Base-by-base conservation (phyloP, 108 stramenopile genomes). In the Thalassiosira profunda region DNA sequence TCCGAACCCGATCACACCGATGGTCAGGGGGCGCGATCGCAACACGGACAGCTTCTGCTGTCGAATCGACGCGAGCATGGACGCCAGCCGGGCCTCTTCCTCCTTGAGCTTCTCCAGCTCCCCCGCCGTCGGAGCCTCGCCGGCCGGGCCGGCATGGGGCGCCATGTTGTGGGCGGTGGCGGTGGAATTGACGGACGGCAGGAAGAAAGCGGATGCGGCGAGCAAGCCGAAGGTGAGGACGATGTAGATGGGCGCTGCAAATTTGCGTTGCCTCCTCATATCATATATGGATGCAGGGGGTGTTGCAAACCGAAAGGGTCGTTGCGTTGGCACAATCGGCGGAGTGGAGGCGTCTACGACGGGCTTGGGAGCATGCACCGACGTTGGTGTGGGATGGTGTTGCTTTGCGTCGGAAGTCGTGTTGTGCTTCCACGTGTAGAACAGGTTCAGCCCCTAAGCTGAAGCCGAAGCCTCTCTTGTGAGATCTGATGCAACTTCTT, bases 1-100 rank as follows among this genome's bases (percentile, higher is more conserved):
- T 14, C 94, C 98, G 68, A 98, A 99, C 12, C 98, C 98, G 26
- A 99, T 74, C 29, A 99, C 84, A 7, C 98, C 98, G 48, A 99
- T 96, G 47, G 87, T 95, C 40, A 99, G 90, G 6, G 81, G 81
- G 14, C 77, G 62, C 9, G 81, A 79, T 17, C 67, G 77, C 28
- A 82, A 53, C 28, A 79, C 81, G 10, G 65, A 30, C 10, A 79
- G 66, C 43, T 82, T 82, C 58, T 82, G 65, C 15, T 63, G 47
- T 25, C 81, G 81, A 0, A 82, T 49, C 15, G 53, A 38, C 11
- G 72, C 73, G 15, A 82, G 77, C 51, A 82, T 63, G 10, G 65
- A 45, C 4, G 76, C 31, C 20, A 76, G 36, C 17, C 42, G 35
- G 7, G 70, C 69, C 64, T 76, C 75, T 55, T 71, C 58, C 42